Evolutionary conservation across 2,329 filamentous ascomycete species (phyloP), one percentile per base, ranked within the genome.

Genomic region (Botrytis squamosa): DNA sequence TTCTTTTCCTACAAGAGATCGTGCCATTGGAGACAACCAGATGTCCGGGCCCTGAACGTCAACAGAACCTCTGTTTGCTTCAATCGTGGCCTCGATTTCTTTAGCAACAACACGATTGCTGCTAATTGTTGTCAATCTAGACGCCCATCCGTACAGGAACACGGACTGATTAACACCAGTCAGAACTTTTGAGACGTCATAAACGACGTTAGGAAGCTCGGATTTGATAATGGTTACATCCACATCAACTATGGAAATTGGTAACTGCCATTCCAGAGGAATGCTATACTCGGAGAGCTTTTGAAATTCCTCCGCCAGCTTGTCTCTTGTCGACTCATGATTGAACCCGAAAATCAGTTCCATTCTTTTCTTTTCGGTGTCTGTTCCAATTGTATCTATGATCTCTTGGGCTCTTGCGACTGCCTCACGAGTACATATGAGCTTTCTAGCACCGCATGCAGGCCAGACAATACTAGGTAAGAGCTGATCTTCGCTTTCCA

Each of bases 1-100:
- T 78, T 90, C 88, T 80, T 92, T 92, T 4, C 90, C 91, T 66
- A 92, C 88, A 80, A 93, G 83, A 79, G 89, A 91, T 75, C 91
- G 84, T 55, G 89, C 88, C 67, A 88, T 90, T 22, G 88, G 87
- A 78, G 89, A 90, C 2, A 91, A 83, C 88, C 90, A 92, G 33
- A 92, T 86, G 75, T 85, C 83, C 1, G 91, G 91, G 25, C 90
- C 90, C n/a, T 63, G 55, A 38, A 82, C 79, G 67, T 90, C 85
- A 49, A 83, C 81, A 55, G 80, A 76, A 2, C 83, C 80, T 67
- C 85, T 82, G 74, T 86, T 83, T 74, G 85, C 84, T 75, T 91
- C 88, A 66, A 92, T 83, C 4, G 85, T 83, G 38, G 80, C 81
- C 76, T 92, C 88, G 64, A 93, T 88, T 76, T 88, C 86, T 77